These are phyloP conservation scores for Ganoderma sinense DNA, from an alignment of 1,284 basidiomycete species.

Conservation along the genomic window DNA sequence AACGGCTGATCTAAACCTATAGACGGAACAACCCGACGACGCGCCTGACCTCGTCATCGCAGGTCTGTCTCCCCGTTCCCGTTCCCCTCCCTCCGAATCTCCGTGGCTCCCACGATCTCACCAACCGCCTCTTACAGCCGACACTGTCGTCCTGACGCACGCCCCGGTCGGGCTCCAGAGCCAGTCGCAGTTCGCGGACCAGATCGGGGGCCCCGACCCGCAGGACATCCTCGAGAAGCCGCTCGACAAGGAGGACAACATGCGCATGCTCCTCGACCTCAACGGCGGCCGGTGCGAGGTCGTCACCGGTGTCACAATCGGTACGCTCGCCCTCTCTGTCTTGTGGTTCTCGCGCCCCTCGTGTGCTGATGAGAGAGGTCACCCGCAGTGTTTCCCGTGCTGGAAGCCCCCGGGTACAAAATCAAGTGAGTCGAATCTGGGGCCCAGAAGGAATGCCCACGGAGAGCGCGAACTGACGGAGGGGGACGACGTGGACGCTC, in stretches of 20 bases:
- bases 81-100: background rate
- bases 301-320: constrained; percentile 88
- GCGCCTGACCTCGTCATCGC: constrained; percentile 94
- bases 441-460: too few species aligned
- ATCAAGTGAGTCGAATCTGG: constrained; percentile 63
- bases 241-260: constrained; percentile 78
- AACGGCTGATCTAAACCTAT: constrained; percentile 6
- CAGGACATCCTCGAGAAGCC: constrained; percentile 94
- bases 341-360: background rate
- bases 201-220: constrained; percentile 43
- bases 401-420: constrained; percentile 87
- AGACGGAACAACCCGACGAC: constrained; percentile 77
- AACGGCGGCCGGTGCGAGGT: constrained; percentile 89
- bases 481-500: too few species aligned
- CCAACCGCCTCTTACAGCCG: constrained; percentile 59
- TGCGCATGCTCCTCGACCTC: constrained; percentile 88
- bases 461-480: background rate
- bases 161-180: constrained; percentile 64
- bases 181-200: constrained; percentile 52
- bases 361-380: background rate
- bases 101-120: background rate
- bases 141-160: constrained; percentile 91
- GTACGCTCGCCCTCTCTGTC: constrained; percentile 49
- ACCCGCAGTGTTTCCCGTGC: constrained; percentile 76
- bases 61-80: constrained; percentile 53